Conservation (phyloP, 1,284 basidiomycete species). For the Coriolopsis trogii region DNA sequence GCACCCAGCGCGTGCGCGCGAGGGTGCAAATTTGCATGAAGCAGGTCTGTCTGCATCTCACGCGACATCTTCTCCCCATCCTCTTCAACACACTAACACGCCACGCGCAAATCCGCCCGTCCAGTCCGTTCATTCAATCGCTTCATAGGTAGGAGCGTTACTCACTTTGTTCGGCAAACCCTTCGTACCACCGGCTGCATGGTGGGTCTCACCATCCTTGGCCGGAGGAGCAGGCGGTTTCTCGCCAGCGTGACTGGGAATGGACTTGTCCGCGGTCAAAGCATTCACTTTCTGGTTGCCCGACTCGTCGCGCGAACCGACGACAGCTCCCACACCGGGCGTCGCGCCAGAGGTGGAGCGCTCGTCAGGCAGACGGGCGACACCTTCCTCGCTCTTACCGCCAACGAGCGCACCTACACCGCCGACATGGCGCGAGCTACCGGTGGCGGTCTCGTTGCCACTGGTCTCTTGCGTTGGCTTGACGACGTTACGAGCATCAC, state of each 20-base stretch:
- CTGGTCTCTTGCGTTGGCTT: conserved; percentile 18
- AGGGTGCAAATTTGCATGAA: conserved; percentile 23
- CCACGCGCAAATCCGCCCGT: conserved; percentile 3
- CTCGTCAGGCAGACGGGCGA: conserved; percentile 37
- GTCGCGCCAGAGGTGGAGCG: conserved; percentile 16
- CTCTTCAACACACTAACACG: not conserved
- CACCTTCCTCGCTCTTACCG: conserved; percentile 30
- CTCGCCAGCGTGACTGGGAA: no score
- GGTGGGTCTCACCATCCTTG: not conserved
- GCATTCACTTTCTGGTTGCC: conserved; percentile 5
- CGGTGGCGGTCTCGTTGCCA: conserved; percentile 19
- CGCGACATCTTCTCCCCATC: not conserved
- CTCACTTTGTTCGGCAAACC: conserved; percentile 28
- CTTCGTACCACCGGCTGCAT: not conserved
- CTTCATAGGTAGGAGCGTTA: not conserved
- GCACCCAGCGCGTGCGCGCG: conserved; percentile 30
- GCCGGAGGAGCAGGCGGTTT: not conserved
- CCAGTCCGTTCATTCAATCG: conserved; percentile 1
- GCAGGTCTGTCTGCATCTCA: conserved; percentile 25
- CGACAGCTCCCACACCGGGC: conserved; percentile 32
- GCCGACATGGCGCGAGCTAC: conserved; percentile 13
- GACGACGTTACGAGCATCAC: not conserved
- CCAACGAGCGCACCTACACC: conserved; percentile 38
- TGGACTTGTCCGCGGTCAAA: no score
- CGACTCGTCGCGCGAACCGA: conserved; percentile 30